Evolutionary conservation across 345 rosid genomes (phyloP).

Genomic region (Hibiscus tridactylites): DNA sequence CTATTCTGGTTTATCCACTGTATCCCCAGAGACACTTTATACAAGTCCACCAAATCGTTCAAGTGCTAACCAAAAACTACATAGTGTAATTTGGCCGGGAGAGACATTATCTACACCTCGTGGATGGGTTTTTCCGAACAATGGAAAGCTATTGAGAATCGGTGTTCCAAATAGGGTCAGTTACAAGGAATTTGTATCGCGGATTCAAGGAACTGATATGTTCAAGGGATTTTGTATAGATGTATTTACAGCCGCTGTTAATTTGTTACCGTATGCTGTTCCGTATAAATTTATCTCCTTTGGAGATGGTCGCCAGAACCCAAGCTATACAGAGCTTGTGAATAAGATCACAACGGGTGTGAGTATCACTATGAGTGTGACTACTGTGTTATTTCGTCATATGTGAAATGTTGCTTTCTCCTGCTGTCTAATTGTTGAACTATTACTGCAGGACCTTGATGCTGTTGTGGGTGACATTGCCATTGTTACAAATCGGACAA

Average conservation of each 20-base stretch:
- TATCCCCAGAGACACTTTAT: slow-evolving; percentile 57
- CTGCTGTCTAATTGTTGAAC: slow-evolving; percentile 12
- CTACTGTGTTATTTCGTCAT: neutral
- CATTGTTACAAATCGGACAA: slow-evolving; percentile 77
- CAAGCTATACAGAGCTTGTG: slow-evolving; percentile 74
- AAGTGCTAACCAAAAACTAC: slow-evolving; percentile 42
- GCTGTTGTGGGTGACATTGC: slow-evolving; percentile 90
- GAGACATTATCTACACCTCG: slow-evolving; percentile 67
- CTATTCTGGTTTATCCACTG: slow-evolving; percentile 69
- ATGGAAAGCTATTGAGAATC: slow-evolving; percentile 70
- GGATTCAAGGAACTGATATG: slow-evolving; percentile 42
- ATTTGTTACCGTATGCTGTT: slow-evolving; percentile 77
- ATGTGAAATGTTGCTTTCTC: neutral
- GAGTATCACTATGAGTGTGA: slow-evolving; percentile 25
- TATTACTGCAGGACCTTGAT: slow-evolving; percentile 53
- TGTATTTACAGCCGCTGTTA: slow-evolving; percentile 75
- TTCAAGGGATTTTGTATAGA: slow-evolving; percentile 93
- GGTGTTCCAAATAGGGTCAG: slow-evolving; percentile 79
- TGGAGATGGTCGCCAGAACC: slow-evolving; percentile 68
- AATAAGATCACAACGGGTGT: slow-evolving; percentile 63
- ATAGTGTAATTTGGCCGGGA: slow-evolving; percentile 85
- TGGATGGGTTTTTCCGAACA: slow-evolving; percentile 93
- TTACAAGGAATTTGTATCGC: slow-evolving; percentile 70
- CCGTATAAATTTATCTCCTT: slow-evolving; percentile 61
- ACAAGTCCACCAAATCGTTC: slow-evolving; percentile 53